Base-by-base conservation (phyloP, 352 stramenopile species). In the Phytophthora europaea region DNA sequence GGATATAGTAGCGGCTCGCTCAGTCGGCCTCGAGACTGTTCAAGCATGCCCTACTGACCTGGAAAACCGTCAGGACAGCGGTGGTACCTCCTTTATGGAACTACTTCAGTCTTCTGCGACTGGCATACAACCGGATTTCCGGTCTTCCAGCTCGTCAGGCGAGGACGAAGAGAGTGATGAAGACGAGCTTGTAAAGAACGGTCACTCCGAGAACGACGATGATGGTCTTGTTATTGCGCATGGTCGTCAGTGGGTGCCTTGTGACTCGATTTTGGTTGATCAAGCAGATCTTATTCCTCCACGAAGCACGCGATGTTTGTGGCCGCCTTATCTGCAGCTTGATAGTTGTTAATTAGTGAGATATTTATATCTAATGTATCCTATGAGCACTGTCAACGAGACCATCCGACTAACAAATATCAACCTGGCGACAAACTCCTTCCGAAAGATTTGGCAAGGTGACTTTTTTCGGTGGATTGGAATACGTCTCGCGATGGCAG, bases 301-400 rank as follows among this genome's bases (percentile, higher is more conserved):
- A 6, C 7, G 31, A 28, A 16, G 4, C 4, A 47, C 53, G 3
- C 5, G 4, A 22, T 52, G 52, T 36, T 15, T 50, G 33, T 61
- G 55, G 34, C 20, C 55, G 8, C 3, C 18, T 20, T 20, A 51
- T 13, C 22, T 61, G 4, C 34, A 61, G 16, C 33, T 61, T 20
- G 34, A 34, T 8, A 20, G 38, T 4, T 4, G 20, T 0, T 23
- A 36, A 20, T 12, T 61, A 12, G 20, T 51, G 5, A 34, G 23
- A 36, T 61, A 61, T 12, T 52, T 61, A 18, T 61, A 61, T 15
- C 34, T 61, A 33, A 61, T 61, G 55, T 51, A 61, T 22, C 55
- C 55, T 5, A 52, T 61, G 55, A 34, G 20, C 12, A 51, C 55
- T 13, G n/a, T 61, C 10, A 33, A 31, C 22, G 13, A 34, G 4